Evolutionary conservation across 1,284 basidiomycete genomes (phyloP), one percentile per base, ranked within the genome.

Genomic region (Naganishia cerealis): DNA sequence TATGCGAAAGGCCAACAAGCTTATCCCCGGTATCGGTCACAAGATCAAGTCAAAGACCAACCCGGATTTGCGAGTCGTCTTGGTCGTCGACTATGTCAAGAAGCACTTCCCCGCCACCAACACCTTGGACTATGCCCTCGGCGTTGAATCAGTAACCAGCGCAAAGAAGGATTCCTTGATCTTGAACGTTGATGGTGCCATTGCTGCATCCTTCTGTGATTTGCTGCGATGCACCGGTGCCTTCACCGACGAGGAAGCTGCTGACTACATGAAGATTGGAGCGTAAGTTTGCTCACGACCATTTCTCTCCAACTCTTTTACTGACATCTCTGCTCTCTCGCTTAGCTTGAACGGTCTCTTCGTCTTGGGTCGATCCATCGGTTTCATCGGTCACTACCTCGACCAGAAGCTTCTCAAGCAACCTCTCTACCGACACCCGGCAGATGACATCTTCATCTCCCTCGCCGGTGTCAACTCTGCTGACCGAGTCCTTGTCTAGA

Each of bases 11-110:
- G 88, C 87, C 56, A 98, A 98, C 87, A 94, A 94, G 83, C 89
- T 99, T 74, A 80, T 98, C 84, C 92, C 90, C 73, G 95, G 95
- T 85, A 99, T 99, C 75, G 95, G 95, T 67, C 95, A 99, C 88
- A 98, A 98, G 87, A 97, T 99, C 86, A 99, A 99, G 89, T 92
- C 90, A 74, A 91, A 94, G 77, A 94, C 92, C 83, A 96, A 96
- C 87, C 94, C 93, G 68, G 92, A 95, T 85, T 84, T 93, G 62
- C 93, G 95, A 81, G 95, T 99, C 74, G 90, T 94, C 83, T 90
- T 99, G 69, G 94, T 99, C 71, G 97, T 97, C 86, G 93, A 96
- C 83, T 99, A 91, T 77, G 94, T 96, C 71, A 84, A 81, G 82
- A 94, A 96, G 84, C 85, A 96, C 86, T 99, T 99, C 91, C 94